A percentile compares a stretch with the other conserved stretches of the same genome.
These are phyloP conservation scores for Podaxis sp. DNA, from an alignment of 768 basidiomycete species.

Conservation along the genomic window DNA sequence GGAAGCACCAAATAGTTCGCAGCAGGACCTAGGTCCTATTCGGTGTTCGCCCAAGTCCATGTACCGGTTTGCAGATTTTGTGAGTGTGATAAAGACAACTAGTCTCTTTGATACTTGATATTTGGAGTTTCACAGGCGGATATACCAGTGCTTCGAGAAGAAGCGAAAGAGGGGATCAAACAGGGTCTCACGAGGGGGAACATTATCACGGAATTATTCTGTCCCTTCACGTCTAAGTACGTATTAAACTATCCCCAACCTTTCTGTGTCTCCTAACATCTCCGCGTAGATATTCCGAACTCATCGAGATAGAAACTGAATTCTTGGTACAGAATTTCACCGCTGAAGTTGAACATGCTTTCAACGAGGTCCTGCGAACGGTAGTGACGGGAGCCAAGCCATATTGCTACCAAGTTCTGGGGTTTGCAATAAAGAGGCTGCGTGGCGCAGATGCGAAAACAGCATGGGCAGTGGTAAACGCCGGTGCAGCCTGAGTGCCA, in stretches of 20 bases:
- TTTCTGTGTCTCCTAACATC: background rate
- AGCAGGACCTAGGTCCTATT: background rate
- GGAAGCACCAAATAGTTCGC: background rate
- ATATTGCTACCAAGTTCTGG: background rate
- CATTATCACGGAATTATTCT: conserved; percentile 17
- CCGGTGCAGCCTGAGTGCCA: background rate
- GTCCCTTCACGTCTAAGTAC: conserved; percentile 11
- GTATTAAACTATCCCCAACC: background rate
- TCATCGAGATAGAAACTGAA: conserved; percentile 7
- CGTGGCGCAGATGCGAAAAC: background rate
- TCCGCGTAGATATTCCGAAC: background rate
- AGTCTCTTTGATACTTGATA: background rate
- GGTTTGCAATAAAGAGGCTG: conserved; percentile 6
- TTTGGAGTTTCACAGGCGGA: background rate
- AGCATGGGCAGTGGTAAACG: background rate
- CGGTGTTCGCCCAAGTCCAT: conserved; percentile 37
- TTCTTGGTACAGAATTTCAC: conserved; percentile 9
- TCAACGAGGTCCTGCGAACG: conserved; percentile 1
- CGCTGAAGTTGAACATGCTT: background rate
- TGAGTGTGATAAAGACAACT: background rate
- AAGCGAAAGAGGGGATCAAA: conserved; percentile 8
- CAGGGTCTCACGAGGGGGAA: conserved; percentile 8
- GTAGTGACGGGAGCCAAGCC: background rate
- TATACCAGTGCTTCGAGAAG: background rate
- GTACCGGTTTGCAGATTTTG: conserved; percentile 31